These are phyloP conservation scores for Pittosporum tobira DNA, from an alignment of 129 eudicot species.

Conservation along the genomic window DNA sequence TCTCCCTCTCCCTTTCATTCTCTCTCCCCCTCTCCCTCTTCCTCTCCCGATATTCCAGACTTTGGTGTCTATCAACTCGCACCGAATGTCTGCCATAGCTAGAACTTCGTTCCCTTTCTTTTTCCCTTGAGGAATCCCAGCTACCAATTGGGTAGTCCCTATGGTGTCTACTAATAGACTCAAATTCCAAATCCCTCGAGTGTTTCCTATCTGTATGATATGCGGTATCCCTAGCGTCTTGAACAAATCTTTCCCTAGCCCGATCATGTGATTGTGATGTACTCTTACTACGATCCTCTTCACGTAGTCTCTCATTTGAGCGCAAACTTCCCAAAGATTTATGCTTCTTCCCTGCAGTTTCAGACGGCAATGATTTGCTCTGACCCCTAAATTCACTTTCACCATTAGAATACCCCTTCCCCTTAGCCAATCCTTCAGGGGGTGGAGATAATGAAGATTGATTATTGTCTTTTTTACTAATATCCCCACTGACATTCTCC, in stretches of 20 bases:
- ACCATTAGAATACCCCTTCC: neutral
- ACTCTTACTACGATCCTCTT: conserved; percentile 12
- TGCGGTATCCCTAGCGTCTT: conserved; percentile 19
- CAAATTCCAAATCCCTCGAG: conserved; percentile 15
- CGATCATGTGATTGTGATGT: conserved; percentile 26
- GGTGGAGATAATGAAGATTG: neutral
- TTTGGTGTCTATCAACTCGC: conserved; percentile 12
- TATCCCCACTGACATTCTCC: conserved; percentile 15
- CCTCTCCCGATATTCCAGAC: conserved; percentile 16
- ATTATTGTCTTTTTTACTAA: neutral
- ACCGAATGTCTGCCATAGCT: conserved; percentile 18
- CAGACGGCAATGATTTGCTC: conserved; percentile 12
- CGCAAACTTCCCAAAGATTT: neutral
- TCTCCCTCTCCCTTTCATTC: conserved; percentile 1
- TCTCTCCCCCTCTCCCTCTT: conserved; percentile 19
- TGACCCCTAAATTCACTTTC: conserved; percentile 14
- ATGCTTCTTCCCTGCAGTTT: conserved; percentile 9
- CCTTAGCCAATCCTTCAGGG: conserved; percentile 4
- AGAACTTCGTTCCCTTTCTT: conserved; percentile 35
- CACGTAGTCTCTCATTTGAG: conserved; percentile 9
- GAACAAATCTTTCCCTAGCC: conserved; percentile 21
- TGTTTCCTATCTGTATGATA: conserved; percentile 8
- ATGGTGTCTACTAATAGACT: conserved; percentile 1
- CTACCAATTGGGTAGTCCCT: conserved; percentile 16
- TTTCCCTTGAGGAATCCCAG: conserved; percentile 21